Percentiles rank a stretch among this genome's conserved stretches.
phyloP scores from a whole-genome alignment of 148 eudicot species.

The Bassia scoparia region DNA sequence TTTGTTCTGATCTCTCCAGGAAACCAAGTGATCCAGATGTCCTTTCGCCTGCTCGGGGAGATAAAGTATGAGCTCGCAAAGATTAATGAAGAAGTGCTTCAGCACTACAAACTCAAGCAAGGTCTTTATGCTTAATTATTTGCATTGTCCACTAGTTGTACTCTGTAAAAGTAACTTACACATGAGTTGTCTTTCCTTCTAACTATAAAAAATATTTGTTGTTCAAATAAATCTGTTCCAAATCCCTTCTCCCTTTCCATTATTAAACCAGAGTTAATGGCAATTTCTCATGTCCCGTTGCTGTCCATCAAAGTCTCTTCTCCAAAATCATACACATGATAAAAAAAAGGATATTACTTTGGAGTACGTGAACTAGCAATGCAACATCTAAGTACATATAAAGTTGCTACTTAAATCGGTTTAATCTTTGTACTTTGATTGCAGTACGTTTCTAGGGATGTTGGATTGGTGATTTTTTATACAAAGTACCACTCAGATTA shows the following conservation, averaged over 20 bases:
- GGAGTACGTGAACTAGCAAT: too few relatives aligned
- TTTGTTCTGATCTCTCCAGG: constrained; percentile 41
- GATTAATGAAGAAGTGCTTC: constrained; percentile 81
- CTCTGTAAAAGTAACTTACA: neutral
- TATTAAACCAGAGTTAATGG: neutral
- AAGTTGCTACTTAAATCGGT: neutral
- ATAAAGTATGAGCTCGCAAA: constrained; percentile 77
- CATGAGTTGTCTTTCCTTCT: neutral
- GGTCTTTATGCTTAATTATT: constrained; percentile 40
- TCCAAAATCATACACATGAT: neutral
- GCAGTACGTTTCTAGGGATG: neutral
- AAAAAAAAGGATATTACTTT: too few relatives aligned
- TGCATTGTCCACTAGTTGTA: constrained; percentile 4
- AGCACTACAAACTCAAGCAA: constrained; percentile 73
- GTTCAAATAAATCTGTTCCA: neutral
- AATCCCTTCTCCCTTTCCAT: neutral
- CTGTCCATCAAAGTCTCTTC: too few relatives aligned
- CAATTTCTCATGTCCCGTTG: neutral
- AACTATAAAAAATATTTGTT: neutral
- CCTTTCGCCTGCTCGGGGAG: constrained; percentile 82
- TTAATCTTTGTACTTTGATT: neutral
- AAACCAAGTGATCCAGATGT: constrained; percentile 80
- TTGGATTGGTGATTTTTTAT: too few relatives aligned
- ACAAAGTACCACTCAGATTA: too few relatives aligned
- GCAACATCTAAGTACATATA: neutral